Conservation (phyloP, 352 stramenopile species). For the Phytophthora palmivora region DNA sequence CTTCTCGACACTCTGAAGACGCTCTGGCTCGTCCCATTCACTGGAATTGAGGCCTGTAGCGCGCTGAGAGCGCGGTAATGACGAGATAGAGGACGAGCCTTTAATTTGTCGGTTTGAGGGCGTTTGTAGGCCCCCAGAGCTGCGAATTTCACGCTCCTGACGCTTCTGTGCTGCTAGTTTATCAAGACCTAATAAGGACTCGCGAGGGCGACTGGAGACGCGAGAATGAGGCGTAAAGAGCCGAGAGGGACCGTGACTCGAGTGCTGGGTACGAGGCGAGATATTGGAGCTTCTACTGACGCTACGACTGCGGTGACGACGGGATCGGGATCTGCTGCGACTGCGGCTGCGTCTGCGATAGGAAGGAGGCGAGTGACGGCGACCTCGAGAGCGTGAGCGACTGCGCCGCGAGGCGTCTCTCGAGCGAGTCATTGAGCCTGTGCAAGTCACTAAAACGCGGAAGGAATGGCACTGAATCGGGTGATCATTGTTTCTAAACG, state of each 20-base stretch:
- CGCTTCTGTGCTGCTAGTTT: slow-evolving; percentile 70
- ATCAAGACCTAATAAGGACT: slow-evolving; percentile 69
- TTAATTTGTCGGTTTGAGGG: slow-evolving; percentile 1
- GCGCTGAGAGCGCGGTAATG: slow-evolving; percentile 39
- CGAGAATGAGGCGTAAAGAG: slow-evolving; percentile 26
- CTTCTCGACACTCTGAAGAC: slow-evolving; percentile 57
- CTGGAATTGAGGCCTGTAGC: slow-evolving; percentile 51
- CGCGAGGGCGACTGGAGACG: slow-evolving; percentile 12
- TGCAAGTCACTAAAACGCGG: too few relatives aligned
- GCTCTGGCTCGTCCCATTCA: slow-evolving; percentile 84
- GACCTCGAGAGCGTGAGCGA: slow-evolving; percentile 29
- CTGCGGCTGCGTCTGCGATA: slow-evolving; percentile 35
- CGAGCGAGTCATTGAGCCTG: slow-evolving; percentile 26
- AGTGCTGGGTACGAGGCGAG: slow-evolving; percentile 4
- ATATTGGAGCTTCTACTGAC: slow-evolving; percentile 15
- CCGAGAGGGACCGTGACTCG: slow-evolving; percentile 15
- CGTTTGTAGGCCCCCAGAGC: neutral
- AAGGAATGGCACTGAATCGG: too few relatives aligned
- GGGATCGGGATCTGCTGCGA: slow-evolving; percentile 5
- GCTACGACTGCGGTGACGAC: slow-evolving; percentile 26
- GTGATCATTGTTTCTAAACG: too few relatives aligned
- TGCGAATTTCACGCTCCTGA: slow-evolving; percentile 33
- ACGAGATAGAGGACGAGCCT: slow-evolving; percentile 2
- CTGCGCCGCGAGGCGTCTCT: slow-evolving; percentile 23
- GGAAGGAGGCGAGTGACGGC: slow-evolving; percentile 1